phyloP scores from a whole-genome alignment of 2,329 filamentous ascomycete genomes.

The Venturia aucupariae region DNA sequence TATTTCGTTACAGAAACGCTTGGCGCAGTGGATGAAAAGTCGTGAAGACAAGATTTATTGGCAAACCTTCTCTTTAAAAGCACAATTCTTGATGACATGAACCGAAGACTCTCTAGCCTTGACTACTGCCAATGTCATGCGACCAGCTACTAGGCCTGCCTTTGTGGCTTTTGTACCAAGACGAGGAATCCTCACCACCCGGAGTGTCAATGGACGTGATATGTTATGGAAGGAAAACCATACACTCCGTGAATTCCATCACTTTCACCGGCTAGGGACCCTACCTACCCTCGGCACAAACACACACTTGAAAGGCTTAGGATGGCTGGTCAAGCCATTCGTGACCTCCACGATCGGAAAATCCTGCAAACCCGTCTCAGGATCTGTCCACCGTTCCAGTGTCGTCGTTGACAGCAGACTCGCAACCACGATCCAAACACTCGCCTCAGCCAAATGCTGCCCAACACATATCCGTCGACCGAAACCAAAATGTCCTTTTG shows the following conservation, averaged over 20 bases:
- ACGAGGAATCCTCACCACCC: too few relatives aligned
- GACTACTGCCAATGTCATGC: neutral
- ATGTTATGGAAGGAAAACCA: neutral
- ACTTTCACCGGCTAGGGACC: neutral
- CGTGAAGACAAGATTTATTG: neutral
- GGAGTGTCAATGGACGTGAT: neutral
- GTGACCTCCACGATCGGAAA: neutral
- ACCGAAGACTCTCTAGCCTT: neutral
- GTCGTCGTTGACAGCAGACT: neutral
- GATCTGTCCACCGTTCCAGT: neutral
- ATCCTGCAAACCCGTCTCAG: neutral
- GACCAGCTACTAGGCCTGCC: too few relatives aligned
- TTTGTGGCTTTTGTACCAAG: too few relatives aligned
- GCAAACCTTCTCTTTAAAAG: neutral
- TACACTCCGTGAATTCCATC: neutral
- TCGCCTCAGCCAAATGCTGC: constrained; percentile 24
- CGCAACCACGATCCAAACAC: constrained; percentile 19
- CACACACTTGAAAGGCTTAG: neutral
- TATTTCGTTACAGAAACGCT: neutral
- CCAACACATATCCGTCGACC: constrained; percentile 32
- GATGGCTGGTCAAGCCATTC: neutral
- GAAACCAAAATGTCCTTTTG: constrained; percentile 29
- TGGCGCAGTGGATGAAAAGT: constrained; percentile 5
- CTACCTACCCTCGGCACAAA: neutral
- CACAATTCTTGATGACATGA: neutral